Percentiles rank a stretch among this genome's conserved stretches.
Evolutionary conservation across 2,329 filamentous ascomycete genomes (phyloP).

Genomic region (Ceratocystis lukuohia): DNA sequence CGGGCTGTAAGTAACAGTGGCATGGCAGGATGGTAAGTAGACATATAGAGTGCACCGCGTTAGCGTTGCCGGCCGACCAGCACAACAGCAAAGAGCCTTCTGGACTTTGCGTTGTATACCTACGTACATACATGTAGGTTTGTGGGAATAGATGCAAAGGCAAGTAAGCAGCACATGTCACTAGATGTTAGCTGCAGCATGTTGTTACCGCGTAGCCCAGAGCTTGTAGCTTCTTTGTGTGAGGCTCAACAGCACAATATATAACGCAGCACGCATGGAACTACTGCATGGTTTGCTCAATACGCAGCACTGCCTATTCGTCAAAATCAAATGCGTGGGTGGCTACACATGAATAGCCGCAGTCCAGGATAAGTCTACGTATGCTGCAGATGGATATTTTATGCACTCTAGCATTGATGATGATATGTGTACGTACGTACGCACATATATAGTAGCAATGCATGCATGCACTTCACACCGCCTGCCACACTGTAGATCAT

Average conservation of each 20-base stretch:
- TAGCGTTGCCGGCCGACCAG: background rate
- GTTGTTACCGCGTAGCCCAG: background rate
- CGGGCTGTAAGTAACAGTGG: too few relatives aligned
- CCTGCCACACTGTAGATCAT: background rate
- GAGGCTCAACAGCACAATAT: background rate
- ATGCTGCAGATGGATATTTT: background rate
- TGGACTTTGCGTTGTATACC: background rate
- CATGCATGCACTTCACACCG: conserved; percentile 1
- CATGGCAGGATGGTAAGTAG: too few relatives aligned
- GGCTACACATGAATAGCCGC: background rate
- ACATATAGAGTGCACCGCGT: too few relatives aligned
- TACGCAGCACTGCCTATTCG: background rate
- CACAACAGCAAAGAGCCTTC: background rate
- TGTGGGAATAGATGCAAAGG: background rate
- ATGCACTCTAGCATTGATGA: background rate
- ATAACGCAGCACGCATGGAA: background rate
- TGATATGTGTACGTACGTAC: background rate
- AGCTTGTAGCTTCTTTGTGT: background rate
- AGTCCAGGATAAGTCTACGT: background rate
- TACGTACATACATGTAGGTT: background rate
- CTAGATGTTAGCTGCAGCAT: background rate
- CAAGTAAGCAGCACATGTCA: background rate
- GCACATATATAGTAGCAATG: background rate
- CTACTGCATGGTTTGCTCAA: background rate
- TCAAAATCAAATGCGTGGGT: background rate